Evolutionary conservation across 352 stramenopile species (phyloP).

Genomic region (Phytophthora crassamura): DNA sequence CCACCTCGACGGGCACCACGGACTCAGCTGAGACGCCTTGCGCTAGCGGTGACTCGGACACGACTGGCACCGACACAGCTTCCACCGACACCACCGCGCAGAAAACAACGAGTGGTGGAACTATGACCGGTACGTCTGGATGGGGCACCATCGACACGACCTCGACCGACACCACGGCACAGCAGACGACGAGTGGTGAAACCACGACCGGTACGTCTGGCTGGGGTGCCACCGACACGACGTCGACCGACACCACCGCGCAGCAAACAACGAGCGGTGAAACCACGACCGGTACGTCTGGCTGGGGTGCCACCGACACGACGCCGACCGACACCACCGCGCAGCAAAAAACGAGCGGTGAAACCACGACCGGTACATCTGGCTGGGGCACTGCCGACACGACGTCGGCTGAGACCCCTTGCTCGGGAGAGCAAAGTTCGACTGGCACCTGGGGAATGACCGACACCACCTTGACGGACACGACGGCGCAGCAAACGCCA

Average conservation of each 20-base stretch:
- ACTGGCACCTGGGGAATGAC: conserved; percentile 12
- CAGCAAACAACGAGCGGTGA: background rate
- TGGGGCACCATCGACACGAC: conserved; percentile 18
- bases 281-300: conserved; percentile 13
- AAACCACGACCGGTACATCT: background rate
- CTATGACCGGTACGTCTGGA: conserved; percentile 10
- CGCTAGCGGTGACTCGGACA: background rate
- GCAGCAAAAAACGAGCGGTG: background rate
- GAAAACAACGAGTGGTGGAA: background rate
- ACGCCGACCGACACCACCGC: conserved; percentile 17
- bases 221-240: conserved; percentile 18
- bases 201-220: conserved; percentile 13
- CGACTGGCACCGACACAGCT: background rate
- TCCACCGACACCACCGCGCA: conserved; percentile 1
- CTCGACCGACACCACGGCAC: conserved; percentile 16
- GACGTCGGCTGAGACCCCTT: conserved; percentile 19
- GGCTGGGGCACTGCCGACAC: conserved; percentile 8
- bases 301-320: conserved; percentile 18
- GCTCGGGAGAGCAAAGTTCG: conserved; percentile 25
- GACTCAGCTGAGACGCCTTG: background rate
- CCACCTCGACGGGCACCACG: background rate
- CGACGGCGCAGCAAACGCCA: conserved; percentile 9
- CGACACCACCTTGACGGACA: conserved; percentile 10
- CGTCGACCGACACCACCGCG: conserved; percentile 16
- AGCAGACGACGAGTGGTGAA: background rate